Base-by-base conservation (phyloP, 2,329 filamentous ascomycete genomes). In the Fusarium piperis region DNA sequence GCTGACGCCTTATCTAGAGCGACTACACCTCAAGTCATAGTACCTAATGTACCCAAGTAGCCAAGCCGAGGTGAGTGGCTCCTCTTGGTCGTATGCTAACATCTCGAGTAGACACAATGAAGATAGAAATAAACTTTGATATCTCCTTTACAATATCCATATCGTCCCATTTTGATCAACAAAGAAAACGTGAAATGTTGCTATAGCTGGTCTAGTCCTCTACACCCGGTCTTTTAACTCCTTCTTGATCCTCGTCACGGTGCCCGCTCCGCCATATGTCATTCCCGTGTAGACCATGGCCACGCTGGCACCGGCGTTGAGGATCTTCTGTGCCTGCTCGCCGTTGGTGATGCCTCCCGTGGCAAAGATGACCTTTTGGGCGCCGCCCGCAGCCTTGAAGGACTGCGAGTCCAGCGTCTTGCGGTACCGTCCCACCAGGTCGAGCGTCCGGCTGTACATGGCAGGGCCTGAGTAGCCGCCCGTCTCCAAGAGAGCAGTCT, bases 261-360 rank as follows among this genome's bases (percentile, higher is more conserved):
- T 91, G 18, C 90, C 90, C 1, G 88, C 84, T 13, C 90, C 90
- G 13, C 89, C 88, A 68, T 92, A 92, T 1, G 90, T 87, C 77
- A 91, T 81, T 1, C 84, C 92, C 0, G 96, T 99, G 81, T 98
- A 98, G 59, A 97, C 87, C 90, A 97, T 96, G 3, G 94, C 94
- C 15, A 97, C 91, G 75, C 92, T 95, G 0, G 96, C 96, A 10
- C 96, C 96, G 0, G 95, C 94, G 73, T 97, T 93, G 55, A 98
- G 85, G 8, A 95, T 89, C 82, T 93, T 87, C 15, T 93, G 84
- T 10, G 94, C 97, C 82, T 98, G 92, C 70, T 92, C 87, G 6
- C 96, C 96, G 72, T 92, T 95, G 1, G 93, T 96, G 78, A 99
- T 95, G 18, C 96, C 96, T 1, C 96, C 96, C 0, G 94, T 96